Conservation (phyloP, 129 eudicot genomes). For the Erigeron canadensis region DNA sequence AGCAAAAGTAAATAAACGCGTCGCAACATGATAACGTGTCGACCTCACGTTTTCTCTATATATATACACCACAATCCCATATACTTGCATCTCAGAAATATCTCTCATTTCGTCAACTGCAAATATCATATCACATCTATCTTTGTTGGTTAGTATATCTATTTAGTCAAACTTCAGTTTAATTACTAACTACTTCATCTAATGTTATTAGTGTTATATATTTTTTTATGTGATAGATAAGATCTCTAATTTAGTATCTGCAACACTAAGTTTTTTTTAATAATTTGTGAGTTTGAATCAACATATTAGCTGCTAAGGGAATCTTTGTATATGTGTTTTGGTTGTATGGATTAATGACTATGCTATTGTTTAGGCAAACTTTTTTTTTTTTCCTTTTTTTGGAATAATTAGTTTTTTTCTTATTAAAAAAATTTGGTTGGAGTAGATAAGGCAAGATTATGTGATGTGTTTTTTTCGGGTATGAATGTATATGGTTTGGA, state of each 20-base stretch:
- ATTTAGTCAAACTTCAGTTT: too few relatives aligned
- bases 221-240: neutral
- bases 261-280: neutral
- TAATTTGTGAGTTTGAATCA: neutral
- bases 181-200: too few relatives aligned
- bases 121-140: too few relatives aligned
- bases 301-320: neutral
- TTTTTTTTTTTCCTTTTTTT: neutral
- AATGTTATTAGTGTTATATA: neutral
- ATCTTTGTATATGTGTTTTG: neutral
- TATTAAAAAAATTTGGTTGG: too few relatives aligned
- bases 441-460: neutral
- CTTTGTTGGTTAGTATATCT: too few relatives aligned
- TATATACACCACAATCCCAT: neutral
- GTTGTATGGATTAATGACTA: neutral
- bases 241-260: constrained; percentile 21
- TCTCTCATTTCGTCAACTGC: neutral
- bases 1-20: constrained; percentile 19
- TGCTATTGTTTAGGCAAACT: constrained; percentile 3
- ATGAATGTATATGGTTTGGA: neutral
- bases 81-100: neutral
- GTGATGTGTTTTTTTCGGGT: neutral
- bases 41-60: constrained; percentile 13
- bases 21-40: constrained; percentile 20
- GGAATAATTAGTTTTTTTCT: neutral